Evolutionary conservation across 2,329 filamentous ascomycete species (phyloP).

Genomic region (Fusarium proliferatum): DNA sequence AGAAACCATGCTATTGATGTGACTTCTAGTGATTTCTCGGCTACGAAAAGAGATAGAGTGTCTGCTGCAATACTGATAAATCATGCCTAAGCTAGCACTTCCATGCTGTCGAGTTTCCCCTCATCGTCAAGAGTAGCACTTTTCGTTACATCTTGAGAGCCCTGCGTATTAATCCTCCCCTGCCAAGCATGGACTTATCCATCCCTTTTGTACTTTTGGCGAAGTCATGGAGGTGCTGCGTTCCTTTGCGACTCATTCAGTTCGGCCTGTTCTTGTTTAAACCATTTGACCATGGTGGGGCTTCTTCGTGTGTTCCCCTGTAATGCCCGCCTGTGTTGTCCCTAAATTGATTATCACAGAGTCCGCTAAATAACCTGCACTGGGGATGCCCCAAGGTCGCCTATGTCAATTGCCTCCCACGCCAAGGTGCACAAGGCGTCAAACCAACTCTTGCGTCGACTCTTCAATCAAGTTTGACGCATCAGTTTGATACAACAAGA

Average conservation of each 20-base stretch:
- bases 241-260: no score
- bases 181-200: neutral
- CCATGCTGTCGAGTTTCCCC: fast-evolving
- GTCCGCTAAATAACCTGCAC: neutral
- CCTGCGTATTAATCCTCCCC: fast-evolving
- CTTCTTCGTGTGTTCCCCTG: neutral
- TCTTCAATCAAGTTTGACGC: neutral
- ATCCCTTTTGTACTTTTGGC: neutral
- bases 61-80: neutral
- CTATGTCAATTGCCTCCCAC: neutral
- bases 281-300: neutral
- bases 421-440: no score
- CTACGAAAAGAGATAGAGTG: no score
- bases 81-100: neutral
- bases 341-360: no score
- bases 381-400: neutral
- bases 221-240: no score
- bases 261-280: neutral
- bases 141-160: neutral
- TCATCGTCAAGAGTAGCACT: neutral
- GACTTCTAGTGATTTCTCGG: neutral
- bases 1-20: no score
- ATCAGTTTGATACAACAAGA: neutral
- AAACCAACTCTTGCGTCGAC: neutral
- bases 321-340: neutral